A percentile compares a stretch with the other conserved stretches of the same genome.
Conservation (phyloP, 2,329 filamentous ascomycete species). For the Aspergillus intermedius region DNA sequence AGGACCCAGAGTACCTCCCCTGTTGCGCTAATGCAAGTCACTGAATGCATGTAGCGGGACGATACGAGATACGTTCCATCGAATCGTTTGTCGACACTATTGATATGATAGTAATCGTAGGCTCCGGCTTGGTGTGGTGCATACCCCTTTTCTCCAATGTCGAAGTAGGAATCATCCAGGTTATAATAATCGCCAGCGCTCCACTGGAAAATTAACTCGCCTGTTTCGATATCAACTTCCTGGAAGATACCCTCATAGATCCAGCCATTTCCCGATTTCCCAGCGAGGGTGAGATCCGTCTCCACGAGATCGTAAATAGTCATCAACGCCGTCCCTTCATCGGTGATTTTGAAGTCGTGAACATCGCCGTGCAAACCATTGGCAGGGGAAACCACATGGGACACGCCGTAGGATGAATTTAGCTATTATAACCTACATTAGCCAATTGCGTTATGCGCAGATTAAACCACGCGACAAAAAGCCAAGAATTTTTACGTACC, state of each 20-base stretch:
- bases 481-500: conserved; percentile 12
- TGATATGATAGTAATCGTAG: conserved; percentile 52
- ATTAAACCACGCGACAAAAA: neutral
- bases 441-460: neutral
- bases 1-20: conserved; percentile 22
- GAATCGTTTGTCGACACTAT: conserved; percentile 46
- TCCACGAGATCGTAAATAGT: conserved; percentile 36
- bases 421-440: conserved; percentile 11
- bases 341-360: conserved; percentile 41
- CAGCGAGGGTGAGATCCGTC: conserved; percentile 35
- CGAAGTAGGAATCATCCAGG: conserved; percentile 14
- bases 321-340: conserved; percentile 36
- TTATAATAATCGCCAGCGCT: conserved; percentile 37
- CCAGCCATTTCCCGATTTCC: conserved; percentile 34
- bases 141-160: conserved; percentile 9
- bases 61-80: conserved; percentile 40
- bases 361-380: conserved; percentile 27
- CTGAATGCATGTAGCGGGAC: conserved; percentile 28
- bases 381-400: conserved; percentile 15
- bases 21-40: conserved; percentile 25
- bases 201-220: conserved; percentile 42
- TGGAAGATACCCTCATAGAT: conserved; percentile 38
- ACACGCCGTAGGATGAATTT: conserved; percentile 25
- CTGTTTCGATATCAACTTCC: conserved; percentile 40
- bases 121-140: conserved; percentile 29